Evolutionary conservation across 805 yeast genomes (phyloP).

Genomic region (Wickerhamomyces ciferrii): DNA sequence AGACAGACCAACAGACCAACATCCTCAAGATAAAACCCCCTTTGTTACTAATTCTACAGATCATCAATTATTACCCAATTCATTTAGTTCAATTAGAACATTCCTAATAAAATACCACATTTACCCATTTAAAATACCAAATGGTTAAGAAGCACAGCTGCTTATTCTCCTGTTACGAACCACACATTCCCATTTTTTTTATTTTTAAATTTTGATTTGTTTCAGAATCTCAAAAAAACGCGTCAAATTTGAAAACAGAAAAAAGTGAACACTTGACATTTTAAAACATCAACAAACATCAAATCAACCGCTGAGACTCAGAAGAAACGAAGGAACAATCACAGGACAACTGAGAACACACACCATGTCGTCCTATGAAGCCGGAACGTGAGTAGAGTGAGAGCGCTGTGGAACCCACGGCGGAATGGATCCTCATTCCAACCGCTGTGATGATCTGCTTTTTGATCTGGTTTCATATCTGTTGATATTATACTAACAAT

Average conservation of each 20-base stretch:
- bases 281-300: constrained; percentile 7
- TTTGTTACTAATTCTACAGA: no score
- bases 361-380: constrained; percentile 28
- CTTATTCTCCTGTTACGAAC: constrained; percentile 5
- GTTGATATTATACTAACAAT: constrained; percentile 22
- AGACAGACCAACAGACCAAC: no score
- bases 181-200: constrained; percentile 10
- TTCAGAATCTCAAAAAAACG: constrained; percentile 2
- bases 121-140: no score
- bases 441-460: background rate
- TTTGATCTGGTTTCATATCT: background rate
- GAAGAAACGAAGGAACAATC: no score
- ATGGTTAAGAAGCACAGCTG: background rate
- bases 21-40: no score
- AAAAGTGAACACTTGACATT: background rate
- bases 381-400: constrained; percentile 44
- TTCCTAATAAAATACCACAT: background rate
- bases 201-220: background rate
- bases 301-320: background rate
- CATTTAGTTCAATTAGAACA: background rate
- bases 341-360: no score
- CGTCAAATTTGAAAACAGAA: constrained; percentile 1
- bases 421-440: background rate
- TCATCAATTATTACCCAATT: no score
- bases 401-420: background rate